Evolutionary conservation across 2,329 filamentous ascomycete species (phyloP).

Genomic region (Pestalotiopsis sp.): DNA sequence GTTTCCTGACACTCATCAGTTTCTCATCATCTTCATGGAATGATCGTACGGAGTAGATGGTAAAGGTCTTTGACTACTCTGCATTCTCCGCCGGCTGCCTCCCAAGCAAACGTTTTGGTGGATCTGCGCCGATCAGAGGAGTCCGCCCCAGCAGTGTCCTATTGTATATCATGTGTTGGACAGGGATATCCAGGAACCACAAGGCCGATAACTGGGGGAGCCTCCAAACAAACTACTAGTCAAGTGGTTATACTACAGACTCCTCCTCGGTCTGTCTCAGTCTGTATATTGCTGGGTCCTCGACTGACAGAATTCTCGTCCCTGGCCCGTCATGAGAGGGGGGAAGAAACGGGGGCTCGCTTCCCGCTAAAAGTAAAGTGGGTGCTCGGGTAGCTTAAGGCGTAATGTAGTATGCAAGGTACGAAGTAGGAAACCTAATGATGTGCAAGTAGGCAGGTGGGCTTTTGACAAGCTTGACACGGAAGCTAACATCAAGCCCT

Average conservation of each 20-base stretch:
- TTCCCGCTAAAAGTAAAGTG: background rate
- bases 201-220: background rate
- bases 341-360: background rate
- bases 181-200: background rate
- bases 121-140: background rate
- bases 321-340: background rate
- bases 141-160: background rate
- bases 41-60: background rate
- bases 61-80: background rate
- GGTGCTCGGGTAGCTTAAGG: background rate
- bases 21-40: background rate
- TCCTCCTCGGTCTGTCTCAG: background rate
- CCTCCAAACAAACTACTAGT: background rate
- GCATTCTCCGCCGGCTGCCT: background rate
- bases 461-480: background rate
- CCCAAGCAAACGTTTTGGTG: background rate
- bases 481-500: background rate
- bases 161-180: background rate
- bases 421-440: background rate
- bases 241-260: background rate
- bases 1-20: background rate
- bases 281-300: background rate
- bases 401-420: background rate
- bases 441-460: background rate
- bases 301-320: background rate